A percentile compares a stretch with the other conserved stretches of the same genome.
phyloP scores from a whole-genome alignment of 805 yeast species.

The Candida sphagnicola region DNA sequence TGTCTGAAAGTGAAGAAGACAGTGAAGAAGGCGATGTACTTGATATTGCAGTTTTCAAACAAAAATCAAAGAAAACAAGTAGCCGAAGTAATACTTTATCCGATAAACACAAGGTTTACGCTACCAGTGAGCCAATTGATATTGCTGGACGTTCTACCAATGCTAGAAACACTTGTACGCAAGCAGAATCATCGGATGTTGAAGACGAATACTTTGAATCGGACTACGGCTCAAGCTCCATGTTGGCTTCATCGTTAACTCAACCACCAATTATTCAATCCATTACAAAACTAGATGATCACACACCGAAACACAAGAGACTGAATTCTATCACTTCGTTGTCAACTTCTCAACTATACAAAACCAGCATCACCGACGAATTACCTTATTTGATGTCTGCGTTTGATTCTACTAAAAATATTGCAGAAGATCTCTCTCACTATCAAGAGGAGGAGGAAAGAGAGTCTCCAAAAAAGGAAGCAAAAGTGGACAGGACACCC shows the following conservation, averaged over 20 bases:
- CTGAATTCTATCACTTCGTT: constrained; percentile 25
- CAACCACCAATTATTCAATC: constrained; percentile 3
- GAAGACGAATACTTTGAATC: constrained; percentile 19
- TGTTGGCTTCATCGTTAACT: constrained; percentile 14
- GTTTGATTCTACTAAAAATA: constrained; percentile 56
- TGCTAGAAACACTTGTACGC: no score
- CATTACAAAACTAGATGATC: constrained; percentile 1
- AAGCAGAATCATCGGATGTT: no score
- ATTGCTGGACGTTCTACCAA: no score
- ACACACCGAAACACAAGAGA: constrained; percentile 7
- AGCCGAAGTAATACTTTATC: no score
- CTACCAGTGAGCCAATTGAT: no score
- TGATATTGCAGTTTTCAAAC: constrained; percentile 2
- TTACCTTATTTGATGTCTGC: constrained; percentile 65
- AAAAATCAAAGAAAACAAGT: no score
- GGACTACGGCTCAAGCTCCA: constrained; percentile 25
- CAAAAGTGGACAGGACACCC: constrained; percentile 2
- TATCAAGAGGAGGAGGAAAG: constrained; percentile 18
- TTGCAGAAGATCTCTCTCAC: constrained; percentile 46
- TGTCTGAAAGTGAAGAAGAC: no score
- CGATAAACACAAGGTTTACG: no score
- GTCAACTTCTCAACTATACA: constrained; percentile 37
- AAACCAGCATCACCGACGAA: constrained; percentile 58
- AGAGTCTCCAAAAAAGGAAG: constrained; percentile 1
- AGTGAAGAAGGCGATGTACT: no score